Conservation (phyloP, 495 filamentous ascomycete genomes). For the Acidiella bohemica region DNA sequence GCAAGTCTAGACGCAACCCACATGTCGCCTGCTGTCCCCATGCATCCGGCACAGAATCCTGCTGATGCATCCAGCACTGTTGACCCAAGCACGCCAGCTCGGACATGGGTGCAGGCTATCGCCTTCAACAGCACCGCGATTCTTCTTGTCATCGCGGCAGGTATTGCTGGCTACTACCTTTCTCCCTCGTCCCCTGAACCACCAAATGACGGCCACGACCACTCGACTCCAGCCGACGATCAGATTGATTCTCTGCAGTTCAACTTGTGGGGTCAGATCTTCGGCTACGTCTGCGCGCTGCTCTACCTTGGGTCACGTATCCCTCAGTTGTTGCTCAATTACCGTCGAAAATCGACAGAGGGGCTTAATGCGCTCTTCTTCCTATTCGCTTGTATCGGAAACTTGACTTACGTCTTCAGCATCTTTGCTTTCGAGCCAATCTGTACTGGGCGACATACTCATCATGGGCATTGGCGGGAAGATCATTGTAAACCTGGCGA, state of each 20-base stretch:
- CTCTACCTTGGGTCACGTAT: constrained; percentile 80
- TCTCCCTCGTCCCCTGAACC: constrained; percentile 32
- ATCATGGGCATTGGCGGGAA: constrained; percentile 11
- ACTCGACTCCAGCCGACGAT: constrained; percentile 17
- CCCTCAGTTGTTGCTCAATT: constrained; percentile 84
- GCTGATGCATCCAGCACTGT: constrained; percentile 3
- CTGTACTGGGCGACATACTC: constrained; percentile 13
- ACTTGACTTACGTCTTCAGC: constrained; percentile 80
- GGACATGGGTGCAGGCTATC: constrained; percentile 28
- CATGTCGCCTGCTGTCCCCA: constrained; percentile 46
- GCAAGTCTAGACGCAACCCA: constrained; percentile 41
- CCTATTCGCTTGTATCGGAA: constrained; percentile 88
- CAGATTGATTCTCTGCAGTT: constrained; percentile 39
- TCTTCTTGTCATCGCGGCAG: constrained; percentile 65
- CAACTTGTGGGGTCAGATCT: constrained; percentile 51
- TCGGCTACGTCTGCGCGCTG: constrained; percentile 39
- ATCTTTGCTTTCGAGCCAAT: constrained; percentile 77
- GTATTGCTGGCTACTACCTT: constrained; percentile 75
- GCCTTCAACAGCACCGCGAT: constrained; percentile 61
- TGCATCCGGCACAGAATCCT: constrained; percentile 13
- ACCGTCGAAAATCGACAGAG: constrained; percentile 74
- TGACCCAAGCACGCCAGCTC: constrained; percentile 4
- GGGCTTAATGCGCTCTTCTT: constrained; percentile 56
- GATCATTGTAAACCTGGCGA: constrained; percentile 37
- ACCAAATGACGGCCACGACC: constrained; percentile 15